Evolutionary conservation across 2,329 filamentous ascomycete genomes (phyloP), one percentile per base, ranked within the genome.

Genomic region (Verticillium tricorpus): DNA sequence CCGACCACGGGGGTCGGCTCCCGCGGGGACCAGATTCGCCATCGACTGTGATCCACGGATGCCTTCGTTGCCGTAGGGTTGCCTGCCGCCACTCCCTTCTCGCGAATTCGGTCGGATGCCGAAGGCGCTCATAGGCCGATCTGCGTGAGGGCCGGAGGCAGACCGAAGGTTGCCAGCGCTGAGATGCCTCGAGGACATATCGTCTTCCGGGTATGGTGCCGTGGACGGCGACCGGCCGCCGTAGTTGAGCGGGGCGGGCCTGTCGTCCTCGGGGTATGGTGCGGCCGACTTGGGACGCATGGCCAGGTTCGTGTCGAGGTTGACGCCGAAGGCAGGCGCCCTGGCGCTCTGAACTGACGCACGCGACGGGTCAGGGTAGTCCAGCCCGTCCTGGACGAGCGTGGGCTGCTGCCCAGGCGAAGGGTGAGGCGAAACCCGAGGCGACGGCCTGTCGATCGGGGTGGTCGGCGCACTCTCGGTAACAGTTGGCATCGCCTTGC

Each of bases 221-320:
- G 75, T 72, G 3, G 82, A 82, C 61, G 77, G 78, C 4, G 82
- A 75, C 39, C 82, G 76, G 58, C 68, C 71, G 58, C 68, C 71
- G 19, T 79, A 63, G 61, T 72, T 77, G 55, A 81, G 71, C n/a
- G 79, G 80, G 56, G 82, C 78, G 22, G 86, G 83, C 60, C 80
- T 78, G 66, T 90, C 87, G 66, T 91, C 89, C 58, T 88, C 82
- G 0, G 90, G 90, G 68, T 93, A 93, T 1, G 90, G 90, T 1
- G 87, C 86, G 25, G 83, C 80, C 11, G 87, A 83, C 61, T 79
- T 83, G 17, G 85, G 74, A 37, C 85, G 79, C 32, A 72, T 62
- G 7, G 71, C 69, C 56, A 73, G 67, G 39, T 68, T 70, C 34
- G 73, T 68, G 58, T 83, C 77, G 7, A 84, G 68, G 54, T 82